phyloP scores from a whole-genome alignment of 495 filamentous ascomycete species.

The Annulohypoxylon stygium region DNA sequence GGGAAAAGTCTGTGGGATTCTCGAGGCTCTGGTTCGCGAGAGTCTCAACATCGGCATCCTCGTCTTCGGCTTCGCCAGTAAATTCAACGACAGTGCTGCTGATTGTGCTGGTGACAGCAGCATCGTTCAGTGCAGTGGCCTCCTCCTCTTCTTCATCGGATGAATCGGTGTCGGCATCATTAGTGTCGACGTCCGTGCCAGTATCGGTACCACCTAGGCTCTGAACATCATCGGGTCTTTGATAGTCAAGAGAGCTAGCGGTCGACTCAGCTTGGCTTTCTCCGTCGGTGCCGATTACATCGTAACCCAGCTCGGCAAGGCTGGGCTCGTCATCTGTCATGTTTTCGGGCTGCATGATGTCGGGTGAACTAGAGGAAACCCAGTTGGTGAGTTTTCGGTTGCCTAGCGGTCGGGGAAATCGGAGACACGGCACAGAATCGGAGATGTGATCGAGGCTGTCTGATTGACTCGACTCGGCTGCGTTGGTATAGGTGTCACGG shows the following conservation, averaged over 20 bases:
- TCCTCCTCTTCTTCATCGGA: constrained; percentile 57
- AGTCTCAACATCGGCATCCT: constrained; percentile 53
- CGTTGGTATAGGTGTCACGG: constrained; percentile 25
- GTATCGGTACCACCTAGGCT: constrained; percentile 66
- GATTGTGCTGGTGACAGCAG: constrained; percentile 39
- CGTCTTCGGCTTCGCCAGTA: constrained; percentile 46
- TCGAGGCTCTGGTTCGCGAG: constrained; percentile 49
- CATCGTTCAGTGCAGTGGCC: constrained; percentile 33
- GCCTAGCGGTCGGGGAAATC: constrained; percentile 64
- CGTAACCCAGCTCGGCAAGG: constrained; percentile 69
- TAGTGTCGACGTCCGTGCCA: constrained; percentile 53
- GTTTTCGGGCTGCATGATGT: constrained; percentile 61
- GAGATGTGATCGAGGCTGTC: constrained; percentile 40
- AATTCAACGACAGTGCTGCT: constrained; percentile 49
- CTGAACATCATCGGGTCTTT: constrained; percentile 65
- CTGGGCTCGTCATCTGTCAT: constrained; percentile 57
- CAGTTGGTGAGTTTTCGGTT: constrained; percentile 64
- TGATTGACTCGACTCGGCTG: constrained; percentile 32
- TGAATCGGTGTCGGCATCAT: constrained; percentile 54
- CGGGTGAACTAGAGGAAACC: constrained; percentile 63
- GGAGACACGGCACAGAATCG: constrained; percentile 57
- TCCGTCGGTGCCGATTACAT: constrained; percentile 66
- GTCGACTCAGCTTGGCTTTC: constrained; percentile 61
- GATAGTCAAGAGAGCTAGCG: constrained; percentile 63
- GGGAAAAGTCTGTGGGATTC: constrained; percentile 50